These are phyloP conservation scores for Alliaria petiolata DNA, from an alignment of 345 rosid species.

Conservation along the genomic window DNA sequence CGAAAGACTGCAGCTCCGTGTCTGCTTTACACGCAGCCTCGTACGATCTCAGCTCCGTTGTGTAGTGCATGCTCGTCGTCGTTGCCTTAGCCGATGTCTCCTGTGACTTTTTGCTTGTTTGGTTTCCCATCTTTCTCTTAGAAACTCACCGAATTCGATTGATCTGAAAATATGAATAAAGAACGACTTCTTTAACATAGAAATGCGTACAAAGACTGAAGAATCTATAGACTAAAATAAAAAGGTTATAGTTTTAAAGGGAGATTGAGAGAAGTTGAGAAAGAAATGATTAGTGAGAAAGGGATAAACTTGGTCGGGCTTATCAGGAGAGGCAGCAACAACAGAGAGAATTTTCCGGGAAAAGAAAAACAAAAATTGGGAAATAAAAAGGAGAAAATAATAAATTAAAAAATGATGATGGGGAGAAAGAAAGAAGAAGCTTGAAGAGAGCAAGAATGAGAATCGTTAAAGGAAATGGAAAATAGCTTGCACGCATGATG, in stretches of 20 bases:
- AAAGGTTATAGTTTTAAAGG: background rate
- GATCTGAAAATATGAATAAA: conserved; percentile 7
- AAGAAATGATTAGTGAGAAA: conserved; percentile 17
- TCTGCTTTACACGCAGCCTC: conserved; percentile 76
- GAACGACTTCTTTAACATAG: background rate
- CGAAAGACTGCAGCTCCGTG: conserved; percentile 58
- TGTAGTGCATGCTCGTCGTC: conserved; percentile 37
- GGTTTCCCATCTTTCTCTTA: conserved; percentile 50
- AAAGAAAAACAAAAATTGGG: background rate
- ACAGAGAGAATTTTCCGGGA: conserved; percentile 6
- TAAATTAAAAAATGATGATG: background rate
- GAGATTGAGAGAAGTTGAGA: conserved; percentile 1
- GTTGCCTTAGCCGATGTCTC: conserved; percentile 32
- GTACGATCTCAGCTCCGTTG: conserved; percentile 64
- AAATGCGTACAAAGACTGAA: background rate
- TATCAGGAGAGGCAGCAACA: conserved; percentile 15
- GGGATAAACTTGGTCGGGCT: conserved; percentile 13
- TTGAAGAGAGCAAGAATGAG: conserved; percentile 56
- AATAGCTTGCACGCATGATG: conserved; percentile 88
- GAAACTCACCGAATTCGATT: conserved; percentile 4
- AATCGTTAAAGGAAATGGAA: conserved; percentile 39
- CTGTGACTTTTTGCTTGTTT: conserved; percentile 47
- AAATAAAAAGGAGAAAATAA: conserved; percentile 16
- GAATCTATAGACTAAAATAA: background rate
- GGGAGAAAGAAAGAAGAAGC: conserved; percentile 46